Evolutionary conservation across 345 rosid genomes (phyloP), one percentile per base, ranked within the genome.

Genomic region (Moricandia arvensis): DNA sequence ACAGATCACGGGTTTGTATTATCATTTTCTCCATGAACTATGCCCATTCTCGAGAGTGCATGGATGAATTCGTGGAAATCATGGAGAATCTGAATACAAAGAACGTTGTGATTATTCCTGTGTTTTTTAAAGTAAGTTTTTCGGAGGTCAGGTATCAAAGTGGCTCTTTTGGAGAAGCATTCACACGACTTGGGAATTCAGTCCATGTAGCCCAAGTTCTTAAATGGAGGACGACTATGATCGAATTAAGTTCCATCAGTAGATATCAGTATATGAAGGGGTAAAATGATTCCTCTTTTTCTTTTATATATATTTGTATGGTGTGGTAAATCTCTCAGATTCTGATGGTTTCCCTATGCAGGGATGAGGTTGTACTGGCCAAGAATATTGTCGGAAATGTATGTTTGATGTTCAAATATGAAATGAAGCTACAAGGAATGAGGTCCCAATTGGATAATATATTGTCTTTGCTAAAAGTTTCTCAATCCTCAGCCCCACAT

Each of bases 341-440:
- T 65, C 29, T 47, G 35, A 21, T 58, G 6, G 24, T 7, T 33
- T 45, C 1, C 11, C 12, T 51, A 26, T 0, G 21, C 57, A 75
- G 73, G 54, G 4, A 43, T 0, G 38, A 67, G 30, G 17, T 60
- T 33, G 0, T 7, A 61, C 68, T 75, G 6, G 66, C 66, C 45
- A 59, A 66, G 34, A 43, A 11, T 58, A 45, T 75, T 9, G 72
- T 45, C 0, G 18, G 21, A 41, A 51, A 75, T 75, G 54, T 59
- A 1, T 43, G 35, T 9, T 66, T 10, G 38, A 0, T 38, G 21
- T 2, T 59, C 5, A 3, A 7, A 58, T 45, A 49, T n/a, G 5
- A 45, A 59, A n/a, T 27, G 13, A 74, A 74, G 2, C 66, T 54
- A 0, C 0, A 3, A 26, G 63, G 33, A 45, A 60, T 7, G 31